phyloP scores from a whole-genome alignment of 768 basidiomycete genomes.

The Leccinellum rugosiceps region DNA sequence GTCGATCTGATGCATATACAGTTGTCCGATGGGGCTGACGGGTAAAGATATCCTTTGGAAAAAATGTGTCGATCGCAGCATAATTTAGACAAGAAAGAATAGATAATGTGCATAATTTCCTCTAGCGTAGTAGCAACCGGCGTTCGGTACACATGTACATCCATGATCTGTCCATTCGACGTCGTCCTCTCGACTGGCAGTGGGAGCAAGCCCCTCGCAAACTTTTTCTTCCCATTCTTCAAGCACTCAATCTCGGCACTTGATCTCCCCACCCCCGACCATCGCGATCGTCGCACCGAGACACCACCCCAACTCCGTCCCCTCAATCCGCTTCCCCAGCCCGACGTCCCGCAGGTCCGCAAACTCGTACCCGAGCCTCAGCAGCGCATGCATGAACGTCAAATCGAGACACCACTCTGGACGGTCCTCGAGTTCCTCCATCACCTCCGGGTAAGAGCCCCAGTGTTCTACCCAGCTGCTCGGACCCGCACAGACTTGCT shows the following conservation, averaged over 20 bases:
- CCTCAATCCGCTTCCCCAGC: slow-evolving; percentile 84
- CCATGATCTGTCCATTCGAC: not conserved
- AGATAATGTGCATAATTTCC: not conserved
- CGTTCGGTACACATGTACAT: not conserved
- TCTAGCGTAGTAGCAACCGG: not conserved
- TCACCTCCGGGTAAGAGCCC: slow-evolving; percentile 43
- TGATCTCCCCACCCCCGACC: slow-evolving; percentile 59
- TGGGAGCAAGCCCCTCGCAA: no score
- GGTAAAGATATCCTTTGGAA: not conserved
- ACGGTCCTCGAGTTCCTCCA: slow-evolving; percentile 71
- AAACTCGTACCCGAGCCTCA: slow-evolving; percentile 91
- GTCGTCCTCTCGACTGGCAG: not conserved
- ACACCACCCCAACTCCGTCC: slow-evolving; percentile 94
- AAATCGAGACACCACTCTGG: slow-evolving; percentile 96
- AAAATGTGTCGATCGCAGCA: not conserved
- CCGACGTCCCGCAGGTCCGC: slow-evolving; percentile 58
- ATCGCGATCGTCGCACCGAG: slow-evolving; percentile 81
- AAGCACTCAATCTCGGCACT: slow-evolving; percentile 40
- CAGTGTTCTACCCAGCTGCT: slow-evolving; percentile 52
- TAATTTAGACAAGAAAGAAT: not conserved
- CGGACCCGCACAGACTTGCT: slow-evolving; percentile 70
- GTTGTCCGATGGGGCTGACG: not conserved
- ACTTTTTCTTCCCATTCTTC: not conserved
- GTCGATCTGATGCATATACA: no score
- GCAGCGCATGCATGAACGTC: slow-evolving; percentile 89